phyloP scores from a whole-genome alignment of 2,329 filamentous ascomycete genomes.

The Aspergillus novoparasiticus region DNA sequence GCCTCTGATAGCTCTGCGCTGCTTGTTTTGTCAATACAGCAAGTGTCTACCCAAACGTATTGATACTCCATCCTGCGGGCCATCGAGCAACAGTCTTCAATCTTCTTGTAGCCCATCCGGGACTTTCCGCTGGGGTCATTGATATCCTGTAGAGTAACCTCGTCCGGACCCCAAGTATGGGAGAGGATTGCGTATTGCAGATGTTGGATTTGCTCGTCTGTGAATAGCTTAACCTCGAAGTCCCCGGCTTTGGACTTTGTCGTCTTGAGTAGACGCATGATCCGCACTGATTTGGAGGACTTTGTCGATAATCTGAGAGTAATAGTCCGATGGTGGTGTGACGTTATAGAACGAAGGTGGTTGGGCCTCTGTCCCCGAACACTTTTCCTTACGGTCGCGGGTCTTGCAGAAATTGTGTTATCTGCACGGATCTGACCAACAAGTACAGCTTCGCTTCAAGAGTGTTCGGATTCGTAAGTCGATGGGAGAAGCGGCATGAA shows the following conservation, averaged over 20 bases:
- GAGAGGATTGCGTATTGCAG: constrained; percentile 7
- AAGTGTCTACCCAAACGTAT: constrained; percentile 26
- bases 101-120: constrained; percentile 9
- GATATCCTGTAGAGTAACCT: not conserved
- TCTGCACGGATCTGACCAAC: too few relatives aligned
- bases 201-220: not conserved
- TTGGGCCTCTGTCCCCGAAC: too few relatives aligned
- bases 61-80: not conserved
- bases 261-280: not conserved
- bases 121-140: not conserved
- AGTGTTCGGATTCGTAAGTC: too few relatives aligned
- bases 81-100: constrained; percentile 6
- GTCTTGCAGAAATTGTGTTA: too few relatives aligned
- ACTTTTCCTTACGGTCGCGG: too few relatives aligned
- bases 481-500: too few relatives aligned
- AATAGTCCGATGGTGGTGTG: too few relatives aligned
- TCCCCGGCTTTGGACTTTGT: accelerated
- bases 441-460: too few relatives aligned
- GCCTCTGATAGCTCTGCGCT: constrained; percentile 24
- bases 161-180: not conserved
- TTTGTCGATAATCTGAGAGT: not conserved
- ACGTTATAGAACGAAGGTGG: accelerated
- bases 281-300: accelerated
- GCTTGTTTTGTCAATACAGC: constrained; percentile 27
- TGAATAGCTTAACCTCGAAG: not conserved